A percentile compares a stretch with the other conserved stretches of the same genome.
phyloP scores from a whole-genome alignment of 306 rosid genomes.

The Pyrus bretschneideri region DNA sequence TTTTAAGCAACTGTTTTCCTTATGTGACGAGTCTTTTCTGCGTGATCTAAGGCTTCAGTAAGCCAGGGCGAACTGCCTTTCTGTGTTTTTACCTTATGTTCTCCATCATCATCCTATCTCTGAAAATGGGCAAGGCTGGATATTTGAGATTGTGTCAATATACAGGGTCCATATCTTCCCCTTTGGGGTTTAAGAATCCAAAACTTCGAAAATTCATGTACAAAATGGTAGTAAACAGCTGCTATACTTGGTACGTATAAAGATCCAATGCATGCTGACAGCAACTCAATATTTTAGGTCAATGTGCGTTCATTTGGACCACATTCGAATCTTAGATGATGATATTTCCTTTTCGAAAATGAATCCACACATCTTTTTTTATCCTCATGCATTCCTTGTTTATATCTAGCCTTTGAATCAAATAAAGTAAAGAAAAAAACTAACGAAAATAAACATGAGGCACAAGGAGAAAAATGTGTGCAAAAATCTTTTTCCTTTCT shows the following conservation, averaged over 20 bases:
- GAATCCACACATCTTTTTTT: neutral
- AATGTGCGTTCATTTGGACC: conserved; percentile 6
- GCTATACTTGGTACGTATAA: neutral
- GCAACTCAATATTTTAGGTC: neutral
- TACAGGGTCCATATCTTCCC: neutral
- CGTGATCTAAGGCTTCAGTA: neutral
- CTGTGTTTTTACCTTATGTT: neutral
- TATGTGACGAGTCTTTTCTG: neutral
- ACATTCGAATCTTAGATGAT: neutral
- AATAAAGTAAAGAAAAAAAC: neutral
- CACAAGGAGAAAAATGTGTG: too few species aligned
- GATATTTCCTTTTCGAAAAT: conserved; percentile 5
- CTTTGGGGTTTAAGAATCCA: neutral
- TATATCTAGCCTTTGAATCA: neutral
- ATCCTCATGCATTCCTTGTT: neutral
- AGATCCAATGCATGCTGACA: conserved; percentile 6
- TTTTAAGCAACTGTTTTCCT: neutral
- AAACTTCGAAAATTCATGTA: neutral
- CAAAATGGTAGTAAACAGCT: neutral
- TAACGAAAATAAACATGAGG: neutral
- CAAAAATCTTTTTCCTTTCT: neutral
- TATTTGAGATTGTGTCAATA: neutral
- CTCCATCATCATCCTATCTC: neutral
- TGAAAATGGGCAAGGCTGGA: neutral
- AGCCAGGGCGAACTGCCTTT: neutral